These are phyloP conservation scores for Tylopilus intermedius DNA, from an alignment of 768 basidiomycete genomes.

Conservation along the genomic window DNA sequence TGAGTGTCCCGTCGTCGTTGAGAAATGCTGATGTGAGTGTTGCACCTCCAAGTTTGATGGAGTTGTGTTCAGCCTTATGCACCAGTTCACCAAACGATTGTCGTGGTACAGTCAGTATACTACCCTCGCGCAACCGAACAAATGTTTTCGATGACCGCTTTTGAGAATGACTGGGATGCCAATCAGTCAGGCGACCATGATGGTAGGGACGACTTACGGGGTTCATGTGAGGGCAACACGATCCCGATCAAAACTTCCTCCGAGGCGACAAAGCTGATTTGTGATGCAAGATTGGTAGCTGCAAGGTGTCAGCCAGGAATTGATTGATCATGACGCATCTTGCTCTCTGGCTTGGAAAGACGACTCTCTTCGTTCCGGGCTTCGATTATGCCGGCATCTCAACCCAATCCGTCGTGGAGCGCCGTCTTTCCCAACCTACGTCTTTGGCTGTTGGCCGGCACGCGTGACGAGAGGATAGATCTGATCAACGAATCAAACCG, in stretches of 20 bases:
- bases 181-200: neutral
- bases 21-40: conserved; percentile 39
- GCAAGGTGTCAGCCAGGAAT: conserved; percentile 1
- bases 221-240: too few relatives aligned
- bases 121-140: conserved; percentile 87
- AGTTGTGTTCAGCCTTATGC: conserved; percentile 91
- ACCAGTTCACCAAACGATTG: conserved; percentile 98
- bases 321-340: conserved; percentile 56
- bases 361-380: conserved; percentile 93
- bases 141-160: conserved; percentile 89
- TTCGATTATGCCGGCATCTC: conserved; percentile 99
- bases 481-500: conserved; percentile 79
- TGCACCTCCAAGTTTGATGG: conserved; percentile 92
- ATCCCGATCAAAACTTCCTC: too few relatives aligned
- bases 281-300: conserved; percentile 95
- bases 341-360: conserved; percentile 73
- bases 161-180: conserved; percentile 55
- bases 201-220: neutral
- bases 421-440: conserved; percentile 84
- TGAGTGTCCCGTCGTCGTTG: conserved; percentile 96
- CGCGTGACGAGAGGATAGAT: neutral
- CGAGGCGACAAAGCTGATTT: conserved; percentile 79
- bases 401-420: conserved; percentile 96
- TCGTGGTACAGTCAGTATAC: conserved; percentile 91
- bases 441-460: neutral